Conservation (phyloP, 2,329 filamentous ascomycete species). For the Ascochyta fabae region DNA sequence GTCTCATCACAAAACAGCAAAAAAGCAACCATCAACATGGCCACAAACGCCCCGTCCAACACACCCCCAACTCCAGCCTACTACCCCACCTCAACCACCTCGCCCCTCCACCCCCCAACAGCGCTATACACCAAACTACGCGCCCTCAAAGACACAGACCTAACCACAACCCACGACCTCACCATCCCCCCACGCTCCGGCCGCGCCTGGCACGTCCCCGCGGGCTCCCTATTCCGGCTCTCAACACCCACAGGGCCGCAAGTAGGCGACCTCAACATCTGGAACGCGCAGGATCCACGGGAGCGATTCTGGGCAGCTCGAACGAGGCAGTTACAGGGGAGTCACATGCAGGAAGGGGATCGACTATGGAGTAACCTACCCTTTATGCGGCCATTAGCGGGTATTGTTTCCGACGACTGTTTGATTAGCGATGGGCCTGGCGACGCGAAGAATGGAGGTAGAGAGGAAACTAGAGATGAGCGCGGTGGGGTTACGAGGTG, state of each 20-base stretch:
- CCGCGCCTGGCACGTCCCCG: slow-evolving; percentile 72
- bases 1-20: too few species aligned
- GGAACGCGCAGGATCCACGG: slow-evolving; percentile 76
- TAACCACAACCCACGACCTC: slow-evolving; percentile 25
- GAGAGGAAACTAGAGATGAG: slow-evolving; percentile 53
- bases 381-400: slow-evolving; percentile 76
- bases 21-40: not conserved
- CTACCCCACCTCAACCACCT: slow-evolving; percentile 41
- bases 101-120: slow-evolving; percentile 42
- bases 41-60: slow-evolving; percentile 7
- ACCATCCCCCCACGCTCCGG: slow-evolving; percentile 76
- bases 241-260: slow-evolving; percentile 79
- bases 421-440: slow-evolving; percentile 49
- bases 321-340: slow-evolving; percentile 78
- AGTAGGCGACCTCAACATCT: slow-evolving; percentile 82
- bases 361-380: slow-evolving; percentile 80
- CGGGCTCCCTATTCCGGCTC: slow-evolving; percentile 73
- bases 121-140: slow-evolving; percentile 38
- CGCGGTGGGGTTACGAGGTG: slow-evolving; percentile 58
- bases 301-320: slow-evolving; percentile 84
- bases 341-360: slow-evolving; percentile 74
- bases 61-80: slow-evolving; percentile 43
- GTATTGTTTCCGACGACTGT: slow-evolving; percentile 68
- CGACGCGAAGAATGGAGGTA: slow-evolving; percentile 28
- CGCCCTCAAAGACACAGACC: slow-evolving; percentile 12